Base-by-base conservation (phyloP, 306 rosid species). In the Vigna nakashimae region DNA sequence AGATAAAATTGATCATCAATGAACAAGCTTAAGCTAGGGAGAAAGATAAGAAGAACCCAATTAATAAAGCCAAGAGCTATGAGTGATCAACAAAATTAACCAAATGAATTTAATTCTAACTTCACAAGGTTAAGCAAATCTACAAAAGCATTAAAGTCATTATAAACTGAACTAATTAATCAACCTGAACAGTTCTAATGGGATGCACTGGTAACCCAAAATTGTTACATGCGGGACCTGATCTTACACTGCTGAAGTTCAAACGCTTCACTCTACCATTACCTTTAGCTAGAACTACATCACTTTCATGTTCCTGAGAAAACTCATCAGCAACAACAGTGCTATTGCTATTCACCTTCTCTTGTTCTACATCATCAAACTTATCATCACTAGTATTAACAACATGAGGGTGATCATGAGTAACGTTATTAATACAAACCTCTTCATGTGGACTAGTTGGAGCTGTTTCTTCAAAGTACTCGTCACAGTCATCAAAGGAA, bases 171-270 rank as follows among this genome's bases (percentile, higher is more conserved):
- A 10, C 14, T 62, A 11, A n/a, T 9, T 9, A 38, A 64, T 77
- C 76, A 82, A 60, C 87, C 69, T 71, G 84, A 80, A 82, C 79
- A 5, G 78, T 84, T 72, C 91, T 85, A 50, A 87, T 73, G 14
- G 89, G 84, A 13, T 82, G 85, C 46, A 85, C 48, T 0, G 82
- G 79, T 56, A 86, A 58, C 64, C 82, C 87, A 36, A 91, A 85
- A 46, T 67, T 66, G 28, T 53, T 53, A 75, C 83, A 77, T 6
- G 75, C 34, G 2, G 86, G 51, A 16, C 77, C 63, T 3, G 84
- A 78, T 8, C 72, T 71, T 32, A 79, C 64, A 22, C 71, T 43
- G 57, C 38, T 74, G 76, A 42, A 71, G 15, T 57, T 83, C 46
- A 74, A 84, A 36, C 82, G 56, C 73, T 78, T 78, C 9, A 75